phyloP scores from a whole-genome alignment of 148 eudicot species.

The Fallopia convolvulus region DNA sequence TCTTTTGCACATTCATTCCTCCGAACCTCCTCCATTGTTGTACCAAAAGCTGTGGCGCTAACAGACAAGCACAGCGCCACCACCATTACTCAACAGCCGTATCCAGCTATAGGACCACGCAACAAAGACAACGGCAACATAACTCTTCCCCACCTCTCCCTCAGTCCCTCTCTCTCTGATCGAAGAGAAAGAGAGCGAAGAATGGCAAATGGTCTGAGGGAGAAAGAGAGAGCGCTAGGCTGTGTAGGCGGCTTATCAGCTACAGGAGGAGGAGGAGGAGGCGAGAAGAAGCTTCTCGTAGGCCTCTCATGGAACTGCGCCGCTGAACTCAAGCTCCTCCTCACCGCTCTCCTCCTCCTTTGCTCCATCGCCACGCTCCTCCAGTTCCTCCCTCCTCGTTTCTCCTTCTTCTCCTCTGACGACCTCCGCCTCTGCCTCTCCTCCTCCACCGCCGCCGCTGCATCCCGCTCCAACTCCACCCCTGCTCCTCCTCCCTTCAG shows the following conservation, averaged over 20 bases:
- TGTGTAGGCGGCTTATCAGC: background rate
- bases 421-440: constrained; percentile 20
- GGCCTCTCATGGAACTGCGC: constrained; percentile 49
- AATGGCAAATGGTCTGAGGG: background rate
- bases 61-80: background rate
- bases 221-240: constrained; percentile 11
- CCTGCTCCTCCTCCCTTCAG: background rate
- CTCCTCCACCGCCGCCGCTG: background rate
- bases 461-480: background rate
- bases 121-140: background rate
- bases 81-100: background rate
- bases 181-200: too few species aligned
- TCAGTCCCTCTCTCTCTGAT: background rate
- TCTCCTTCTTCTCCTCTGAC: constrained; percentile 29
- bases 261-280: background rate
- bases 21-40: background rate
- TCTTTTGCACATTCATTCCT: background rate
- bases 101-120: too few species aligned
- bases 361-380: constrained; percentile 44
- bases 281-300: constrained; percentile 24
- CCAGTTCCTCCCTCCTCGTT: constrained; percentile 46
- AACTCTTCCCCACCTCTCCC: too few species aligned
- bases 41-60: background rate
- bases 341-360: constrained; percentile 45
- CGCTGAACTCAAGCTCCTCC: constrained; percentile 49